Evolutionary conservation across 129 eudicot species (phyloP).

Genomic region (Logfia minima): DNA sequence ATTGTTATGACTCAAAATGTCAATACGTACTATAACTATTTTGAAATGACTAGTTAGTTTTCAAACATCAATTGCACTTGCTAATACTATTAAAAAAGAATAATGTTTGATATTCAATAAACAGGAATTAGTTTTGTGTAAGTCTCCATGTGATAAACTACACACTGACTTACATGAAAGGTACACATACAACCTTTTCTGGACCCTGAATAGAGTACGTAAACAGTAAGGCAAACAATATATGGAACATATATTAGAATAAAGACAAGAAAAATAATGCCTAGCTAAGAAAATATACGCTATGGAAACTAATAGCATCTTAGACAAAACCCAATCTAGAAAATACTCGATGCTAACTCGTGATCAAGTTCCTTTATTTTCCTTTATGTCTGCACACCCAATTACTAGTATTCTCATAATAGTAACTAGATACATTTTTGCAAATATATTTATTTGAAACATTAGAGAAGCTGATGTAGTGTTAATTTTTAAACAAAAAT

Average conservation of each 20-base stretch:
- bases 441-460: too few species aligned
- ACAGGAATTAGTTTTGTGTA: background rate
- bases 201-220: background rate
- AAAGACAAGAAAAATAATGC: background rate
- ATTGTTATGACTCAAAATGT: too few species aligned
- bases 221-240: background rate
- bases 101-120: too few species aligned
- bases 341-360: constrained; percentile 1
- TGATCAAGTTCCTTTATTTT: constrained; percentile 3
- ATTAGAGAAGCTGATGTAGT: too few species aligned
- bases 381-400: background rate
- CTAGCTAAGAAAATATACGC: background rate
- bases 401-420: too few species aligned
- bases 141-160: constrained; percentile 2
- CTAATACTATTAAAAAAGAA: too few species aligned
- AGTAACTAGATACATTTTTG: too few species aligned
- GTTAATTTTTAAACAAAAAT: too few species aligned
- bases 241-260: background rate
- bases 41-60: too few species aligned
- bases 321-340: constrained; percentile 6
- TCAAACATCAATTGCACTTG: too few species aligned
- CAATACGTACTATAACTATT: too few species aligned
- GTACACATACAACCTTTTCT: background rate
- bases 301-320: constrained; percentile 6
- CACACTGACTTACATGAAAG: background rate